Evolutionary conservation across 257 asterid genomes (phyloP), one percentile per base, ranked within the genome.

Genomic region (Jaltomata sinuosa): DNA sequence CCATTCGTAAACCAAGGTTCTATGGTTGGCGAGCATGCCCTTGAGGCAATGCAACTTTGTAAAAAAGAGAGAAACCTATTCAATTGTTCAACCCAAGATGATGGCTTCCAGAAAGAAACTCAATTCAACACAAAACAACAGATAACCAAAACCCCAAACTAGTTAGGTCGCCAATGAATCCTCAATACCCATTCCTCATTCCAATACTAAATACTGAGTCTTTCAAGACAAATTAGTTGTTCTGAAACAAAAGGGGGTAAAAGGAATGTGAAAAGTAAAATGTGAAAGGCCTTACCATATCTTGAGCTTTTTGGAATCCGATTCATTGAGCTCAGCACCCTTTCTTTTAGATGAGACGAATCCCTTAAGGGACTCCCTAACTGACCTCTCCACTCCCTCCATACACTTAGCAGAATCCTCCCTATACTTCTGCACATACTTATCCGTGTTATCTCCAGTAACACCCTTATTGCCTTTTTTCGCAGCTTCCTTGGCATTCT

Each of bases 391-490:
- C 59, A 96, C 93, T 81, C 84, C 94, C 91, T 94, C 97, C 96
- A 88, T 93, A 77, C 98, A 96, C 90, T 87, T 94, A 1, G 92
- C 97, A 0, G 98, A 93, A 61, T 93, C 96, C 89, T 91, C 94
- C 82, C 95, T 91, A 78, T 94, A 96, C 93, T 96, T 96, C 8
- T 91, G 94, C 72, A 94, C 98, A 87, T 96, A 96, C 90, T 91
- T 93, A 55, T 93, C 97, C 34, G 97, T 65, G 52, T 65, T 67
- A 69, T 71, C 64, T 54, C 85, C 84, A 32, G 87, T 85, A 52
- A 85, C 92, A 31, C 89, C 91, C 65, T 93, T 90, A 22, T 86
- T 87, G 22, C 92, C 97, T 81, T 88, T 91, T 88, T 89, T 93
- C 65, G 83, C 87, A 31, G 71, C 59, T 85, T 94, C 97, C 88